A percentile compares a stretch with the other conserved stretches of the same genome.
Evolutionary conservation across 106 monocot species (phyloP).

Genomic region (Dendrobium nobile): DNA sequence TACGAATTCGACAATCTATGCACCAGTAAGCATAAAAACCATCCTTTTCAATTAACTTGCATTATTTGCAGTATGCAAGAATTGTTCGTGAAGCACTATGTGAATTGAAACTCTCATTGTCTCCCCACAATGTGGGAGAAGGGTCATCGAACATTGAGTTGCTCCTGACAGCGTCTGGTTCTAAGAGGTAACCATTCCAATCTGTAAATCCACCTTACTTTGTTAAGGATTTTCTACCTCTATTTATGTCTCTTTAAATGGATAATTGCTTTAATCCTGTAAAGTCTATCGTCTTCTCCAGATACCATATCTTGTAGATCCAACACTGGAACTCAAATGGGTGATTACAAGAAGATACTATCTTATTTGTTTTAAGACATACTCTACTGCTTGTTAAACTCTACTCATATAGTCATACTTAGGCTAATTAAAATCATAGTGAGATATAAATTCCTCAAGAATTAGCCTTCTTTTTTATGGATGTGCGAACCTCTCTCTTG

Average conservation of each 20-base stretch:
- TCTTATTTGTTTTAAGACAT: constrained; percentile 62
- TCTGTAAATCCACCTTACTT: neutral
- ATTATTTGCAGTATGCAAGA: constrained; percentile 52
- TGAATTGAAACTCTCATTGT: constrained; percentile 82
- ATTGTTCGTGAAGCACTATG: constrained; percentile 90
- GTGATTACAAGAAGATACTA: constrained; percentile 69
- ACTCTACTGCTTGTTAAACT: constrained; percentile 13
- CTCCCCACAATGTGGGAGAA: constrained; percentile 74
- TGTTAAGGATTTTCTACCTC: neutral
- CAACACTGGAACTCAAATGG: constrained; percentile 48
- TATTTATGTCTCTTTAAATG: neutral
- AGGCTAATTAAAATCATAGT: neutral
- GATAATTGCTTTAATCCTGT: too few species aligned
- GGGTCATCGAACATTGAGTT: constrained; percentile 57
- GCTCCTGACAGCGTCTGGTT: constrained; percentile 48
- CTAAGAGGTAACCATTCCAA: constrained; percentile 39
- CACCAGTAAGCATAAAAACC: neutral
- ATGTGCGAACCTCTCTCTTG: neutral
- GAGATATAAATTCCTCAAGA: neutral
- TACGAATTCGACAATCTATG: neutral
- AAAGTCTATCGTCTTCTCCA: constrained; percentile 16
- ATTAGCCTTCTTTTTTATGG: neutral
- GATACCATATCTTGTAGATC: constrained; percentile 78
- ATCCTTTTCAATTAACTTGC: neutral
- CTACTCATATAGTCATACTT: neutral